These are phyloP conservation scores for Tilletiaria anomala DNA, from an alignment of 1,284 basidiomycete species.

Conservation along the genomic window DNA sequence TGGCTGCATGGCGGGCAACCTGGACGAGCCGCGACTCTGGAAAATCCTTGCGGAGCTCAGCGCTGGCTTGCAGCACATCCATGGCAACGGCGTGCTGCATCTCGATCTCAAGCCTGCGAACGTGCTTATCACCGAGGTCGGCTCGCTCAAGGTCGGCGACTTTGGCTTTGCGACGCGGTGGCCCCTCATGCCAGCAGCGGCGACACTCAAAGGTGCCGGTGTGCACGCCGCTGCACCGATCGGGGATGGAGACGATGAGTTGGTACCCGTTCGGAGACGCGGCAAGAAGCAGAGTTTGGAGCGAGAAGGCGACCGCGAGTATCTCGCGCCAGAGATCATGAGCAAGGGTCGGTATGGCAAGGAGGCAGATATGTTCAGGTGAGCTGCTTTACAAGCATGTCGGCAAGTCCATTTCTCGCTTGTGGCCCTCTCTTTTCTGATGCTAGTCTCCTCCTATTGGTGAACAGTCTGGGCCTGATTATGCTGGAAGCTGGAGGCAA, in stretches of 20 bases:
- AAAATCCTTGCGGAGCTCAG: slow-evolving; percentile 85
- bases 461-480: slow-evolving; percentile 74
- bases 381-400: slow-evolving; percentile 31
- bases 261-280: not conserved
- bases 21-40: slow-evolving; percentile 92
- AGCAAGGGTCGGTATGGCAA: slow-evolving; percentile 69
- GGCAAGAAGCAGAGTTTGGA: slow-evolving; percentile 10
- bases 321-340: slow-evolving; percentile 94
- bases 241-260: slow-evolving; percentile 1
- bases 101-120: slow-evolving; percentile 97
- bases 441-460: slow-evolving; percentile 2
- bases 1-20: slow-evolving; percentile 59
- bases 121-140: slow-evolving; percentile 75
- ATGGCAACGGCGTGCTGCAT: slow-evolving; percentile 75
- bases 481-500: slow-evolving; percentile 89
- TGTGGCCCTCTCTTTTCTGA: not conserved
- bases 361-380: slow-evolving; percentile 93
- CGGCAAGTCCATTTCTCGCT: not conserved
- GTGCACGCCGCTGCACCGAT: slow-evolving; percentile 9
- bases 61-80: slow-evolving; percentile 66
- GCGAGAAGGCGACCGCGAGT: slow-evolving; percentile 95
- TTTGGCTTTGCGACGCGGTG: slow-evolving; percentile 54
- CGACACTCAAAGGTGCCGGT: slow-evolving; percentile 25
- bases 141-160: slow-evolving; percentile 91
- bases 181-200: slow-evolving; percentile 22